These are phyloP conservation scores for Penicillium sp. DNA, from an alignment of 2,329 filamentous ascomycete genomes.

Conservation along the genomic window DNA sequence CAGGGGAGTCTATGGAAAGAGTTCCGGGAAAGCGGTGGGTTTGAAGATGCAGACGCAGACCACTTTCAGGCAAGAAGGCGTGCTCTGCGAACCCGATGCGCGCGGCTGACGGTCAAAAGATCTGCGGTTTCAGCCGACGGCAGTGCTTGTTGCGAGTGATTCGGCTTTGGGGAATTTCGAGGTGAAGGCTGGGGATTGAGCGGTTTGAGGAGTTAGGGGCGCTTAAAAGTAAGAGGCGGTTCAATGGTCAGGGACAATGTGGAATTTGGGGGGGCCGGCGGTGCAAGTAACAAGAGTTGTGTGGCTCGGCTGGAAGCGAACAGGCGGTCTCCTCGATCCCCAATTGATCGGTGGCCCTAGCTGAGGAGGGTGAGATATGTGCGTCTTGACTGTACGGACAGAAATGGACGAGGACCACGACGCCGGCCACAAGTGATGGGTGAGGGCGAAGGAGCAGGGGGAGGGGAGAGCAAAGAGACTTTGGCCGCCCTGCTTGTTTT, in stretches of 20 bases:
- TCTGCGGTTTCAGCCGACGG: slow-evolving; percentile 21
- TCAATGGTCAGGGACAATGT: slow-evolving; percentile 14
- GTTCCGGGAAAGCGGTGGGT: background rate
- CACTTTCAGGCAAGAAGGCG: slow-evolving; percentile 6
- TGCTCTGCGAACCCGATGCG: slow-evolving; percentile 16
- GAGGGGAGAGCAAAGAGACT: slow-evolving; percentile 16
- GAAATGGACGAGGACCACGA: background rate
- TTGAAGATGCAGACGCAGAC: background rate
- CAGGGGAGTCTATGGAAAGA: background rate
- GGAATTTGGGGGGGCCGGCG: slow-evolving; percentile 2
- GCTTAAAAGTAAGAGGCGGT: slow-evolving; percentile 2
- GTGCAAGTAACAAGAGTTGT: slow-evolving; percentile 5
- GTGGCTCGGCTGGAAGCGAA: slow-evolving; percentile 5
- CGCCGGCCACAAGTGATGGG: background rate
- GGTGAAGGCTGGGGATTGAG: slow-evolving; percentile 5
- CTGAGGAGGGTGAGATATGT: background rate
- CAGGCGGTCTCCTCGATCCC: slow-evolving; percentile 6
- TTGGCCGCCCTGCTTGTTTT: slow-evolving; percentile 4
- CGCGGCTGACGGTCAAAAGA: slow-evolving; percentile 20
- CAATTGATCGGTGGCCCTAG: slow-evolving; percentile 8
- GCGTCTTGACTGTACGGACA: background rate
- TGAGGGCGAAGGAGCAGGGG: slow-evolving; percentile 6
- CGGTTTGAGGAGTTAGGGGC: background rate
- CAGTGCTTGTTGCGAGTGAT: slow-evolving; percentile 13
- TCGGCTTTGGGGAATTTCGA: slow-evolving; percentile 3